These are phyloP conservation scores for Saturnispora quitensis DNA, from an alignment of 805 yeast species.

Conservation along the genomic window DNA sequence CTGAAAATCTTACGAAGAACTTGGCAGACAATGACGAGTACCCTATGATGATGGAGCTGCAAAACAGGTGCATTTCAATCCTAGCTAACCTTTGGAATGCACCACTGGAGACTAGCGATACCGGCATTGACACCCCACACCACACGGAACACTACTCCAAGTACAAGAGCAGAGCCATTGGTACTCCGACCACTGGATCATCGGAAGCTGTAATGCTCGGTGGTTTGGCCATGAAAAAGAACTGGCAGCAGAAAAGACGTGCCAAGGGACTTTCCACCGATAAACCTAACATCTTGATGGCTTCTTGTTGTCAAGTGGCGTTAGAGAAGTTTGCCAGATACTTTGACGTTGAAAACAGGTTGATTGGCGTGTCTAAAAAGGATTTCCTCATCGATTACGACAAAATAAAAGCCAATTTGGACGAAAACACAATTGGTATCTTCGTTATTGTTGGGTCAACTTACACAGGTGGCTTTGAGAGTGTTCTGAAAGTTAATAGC, in stretches of 20 bases:
- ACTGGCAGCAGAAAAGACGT: slow-evolving; percentile 66
- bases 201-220: slow-evolving; percentile 92
- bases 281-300: slow-evolving; percentile 84
- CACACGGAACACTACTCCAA: slow-evolving; percentile 2
- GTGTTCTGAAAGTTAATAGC: slow-evolving; percentile 51
- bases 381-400: slow-evolving; percentile 57
- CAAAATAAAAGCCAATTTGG: slow-evolving; percentile 54
- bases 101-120: slow-evolving; percentile 27
- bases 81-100: slow-evolving; percentile 78
- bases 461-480: slow-evolving; percentile 87
- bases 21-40: slow-evolving; percentile 91
- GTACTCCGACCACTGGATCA: slow-evolving; percentile 91
- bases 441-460: slow-evolving; percentile 87
- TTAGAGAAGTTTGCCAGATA: slow-evolving; percentile 89
- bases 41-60: slow-evolving; percentile 73
- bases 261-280: slow-evolving; percentile 49
- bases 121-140: slow-evolving; percentile 13
- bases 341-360: slow-evolving; percentile 81
- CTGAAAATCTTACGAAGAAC: slow-evolving; percentile 74
- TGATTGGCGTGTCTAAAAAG: slow-evolving; percentile 56
- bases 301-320: slow-evolving; percentile 89
- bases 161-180: slow-evolving; percentile 41
- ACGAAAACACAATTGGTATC: slow-evolving; percentile 89
- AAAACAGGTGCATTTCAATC: slow-evolving; percentile 75
- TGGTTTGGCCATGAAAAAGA: slow-evolving; percentile 84